Conservation (phyloP, 108 stramenopile genomes). For the Aurantiochytrium sp. region DNA sequence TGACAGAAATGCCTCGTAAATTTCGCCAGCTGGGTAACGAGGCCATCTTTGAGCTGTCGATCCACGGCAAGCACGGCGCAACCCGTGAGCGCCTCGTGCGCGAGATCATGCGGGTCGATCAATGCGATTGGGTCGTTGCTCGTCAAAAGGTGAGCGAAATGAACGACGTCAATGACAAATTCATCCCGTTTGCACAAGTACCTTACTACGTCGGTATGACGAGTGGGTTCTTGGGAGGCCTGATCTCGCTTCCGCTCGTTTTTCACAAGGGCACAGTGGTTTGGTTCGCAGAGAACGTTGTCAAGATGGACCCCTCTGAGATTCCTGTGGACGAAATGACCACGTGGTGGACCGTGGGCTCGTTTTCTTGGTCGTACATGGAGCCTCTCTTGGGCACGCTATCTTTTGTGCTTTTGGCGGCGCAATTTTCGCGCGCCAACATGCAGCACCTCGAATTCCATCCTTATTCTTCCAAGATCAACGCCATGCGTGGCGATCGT, state of each 20-base stretch:
- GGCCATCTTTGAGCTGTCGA: neutral
- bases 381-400: slow-evolving; percentile 32
- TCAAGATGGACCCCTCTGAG: neutral
- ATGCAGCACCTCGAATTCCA: neutral
- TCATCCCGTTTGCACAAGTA: neutral
- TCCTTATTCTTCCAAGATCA: slow-evolving; percentile 7
- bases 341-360: slow-evolving; percentile 15
- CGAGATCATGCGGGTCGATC: slow-evolving; percentile 8
- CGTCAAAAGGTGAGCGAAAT: neutral
- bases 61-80: neutral
- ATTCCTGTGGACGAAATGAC: neutral
- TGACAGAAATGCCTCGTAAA: neutral
- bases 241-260: neutral
- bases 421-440: slow-evolving; percentile 20
- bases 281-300: neutral
- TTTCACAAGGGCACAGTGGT: neutral
- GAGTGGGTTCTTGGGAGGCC: neutral
- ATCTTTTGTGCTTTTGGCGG: slow-evolving; percentile 15
- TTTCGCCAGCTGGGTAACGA: neutral
- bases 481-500: neutral
- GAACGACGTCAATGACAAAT: neutral
- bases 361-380: slow-evolving; percentile 29
- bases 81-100: slow-evolving; percentile 9
- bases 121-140: neutral
- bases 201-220: neutral